phyloP scores from a whole-genome alignment of 2,329 filamentous ascomycete genomes.

The Fusarium torulosum region DNA sequence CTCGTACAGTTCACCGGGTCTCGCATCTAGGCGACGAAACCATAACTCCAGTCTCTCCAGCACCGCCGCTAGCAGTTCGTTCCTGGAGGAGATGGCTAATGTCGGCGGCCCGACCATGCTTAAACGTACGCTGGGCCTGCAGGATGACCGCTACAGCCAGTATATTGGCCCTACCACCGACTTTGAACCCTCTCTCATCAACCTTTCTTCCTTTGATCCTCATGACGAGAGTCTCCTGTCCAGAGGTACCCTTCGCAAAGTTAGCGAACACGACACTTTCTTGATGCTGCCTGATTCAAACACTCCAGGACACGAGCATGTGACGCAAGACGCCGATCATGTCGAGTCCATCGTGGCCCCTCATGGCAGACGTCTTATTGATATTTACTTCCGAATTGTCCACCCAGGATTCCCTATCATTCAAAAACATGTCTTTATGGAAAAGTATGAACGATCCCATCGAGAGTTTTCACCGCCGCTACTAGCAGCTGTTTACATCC shows the following conservation, averaged over 20 bases:
- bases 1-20: slow-evolving; percentile 66
- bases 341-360: slow-evolving; percentile 82
- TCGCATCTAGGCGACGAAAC: slow-evolving; percentile 63
- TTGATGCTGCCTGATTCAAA: slow-evolving; percentile 81
- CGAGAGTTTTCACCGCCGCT: slow-evolving; percentile 81
- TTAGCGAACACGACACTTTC: slow-evolving; percentile 83
- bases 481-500: slow-evolving; percentile 83
- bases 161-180: slow-evolving; percentile 87
- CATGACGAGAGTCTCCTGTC: slow-evolving; percentile 83
- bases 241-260: slow-evolving; percentile 77
- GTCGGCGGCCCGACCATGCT: slow-evolving; percentile 74
- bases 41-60: slow-evolving; percentile 71
- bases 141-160: slow-evolving; percentile 82
- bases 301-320: slow-evolving; percentile 78
- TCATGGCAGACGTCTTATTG: slow-evolving; percentile 80
- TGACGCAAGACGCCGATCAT: slow-evolving; percentile 74
- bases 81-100: slow-evolving; percentile 78
- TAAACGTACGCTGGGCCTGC: slow-evolving; percentile 79
- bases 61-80: slow-evolving; percentile 71
- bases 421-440: slow-evolving; percentile 82
- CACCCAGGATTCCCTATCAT: slow-evolving; percentile 87
- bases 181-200: slow-evolving; percentile 86
- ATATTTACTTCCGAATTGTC: slow-evolving; percentile 84
- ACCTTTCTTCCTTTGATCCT: slow-evolving; percentile 82
- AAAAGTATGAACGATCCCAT: slow-evolving; percentile 80